phyloP scores from a whole-genome alignment of 2,329 filamentous ascomycete genomes.

The Hawksworthiomyces lignivorus region DNA sequence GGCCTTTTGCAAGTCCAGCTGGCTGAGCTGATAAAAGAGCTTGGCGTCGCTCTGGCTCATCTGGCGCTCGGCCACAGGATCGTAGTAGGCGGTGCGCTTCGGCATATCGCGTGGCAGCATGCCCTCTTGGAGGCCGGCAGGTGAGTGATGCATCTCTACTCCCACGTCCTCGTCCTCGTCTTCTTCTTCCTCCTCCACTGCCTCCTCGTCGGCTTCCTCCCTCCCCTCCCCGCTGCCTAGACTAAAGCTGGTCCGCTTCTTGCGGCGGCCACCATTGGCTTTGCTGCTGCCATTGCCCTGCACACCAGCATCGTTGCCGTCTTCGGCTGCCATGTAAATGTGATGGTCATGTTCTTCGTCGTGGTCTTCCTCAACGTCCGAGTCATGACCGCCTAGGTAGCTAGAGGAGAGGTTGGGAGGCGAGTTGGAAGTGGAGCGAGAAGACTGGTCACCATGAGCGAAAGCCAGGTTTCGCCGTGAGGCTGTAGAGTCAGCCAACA shows the following conservation, averaged over 20 bases:
- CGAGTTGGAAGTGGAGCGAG: constrained; percentile 12
- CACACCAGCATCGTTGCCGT: neutral
- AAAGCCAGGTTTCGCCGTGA: no score
- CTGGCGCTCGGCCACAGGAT: constrained; percentile 87
- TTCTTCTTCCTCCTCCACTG: constrained; percentile 30
- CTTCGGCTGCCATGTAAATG: neutral
- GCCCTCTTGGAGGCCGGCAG: constrained; percentile 37
- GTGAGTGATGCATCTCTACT: neutral
- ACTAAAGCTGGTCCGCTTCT: neutral
- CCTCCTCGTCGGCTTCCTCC: constrained; percentile 11
- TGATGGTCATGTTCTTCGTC: neutral
- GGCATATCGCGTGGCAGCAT: constrained; percentile 55
- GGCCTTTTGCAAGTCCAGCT: constrained; percentile 47
- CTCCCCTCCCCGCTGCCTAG: neutral
- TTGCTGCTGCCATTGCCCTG: neutral
- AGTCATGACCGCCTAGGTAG: neutral
- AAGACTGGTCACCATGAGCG: no score
- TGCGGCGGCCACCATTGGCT: neutral
- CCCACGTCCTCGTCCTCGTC: constrained; percentile 2
- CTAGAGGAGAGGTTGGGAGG: constrained; percentile 1
- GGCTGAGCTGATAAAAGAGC: constrained; percentile 88
- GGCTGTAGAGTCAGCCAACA: no score
- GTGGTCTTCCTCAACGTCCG: constrained; percentile 2
- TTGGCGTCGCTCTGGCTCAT: constrained; percentile 93
- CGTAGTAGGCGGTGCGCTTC: constrained; percentile 78